These are phyloP conservation scores for Mycosphaerelloides madeirae DNA, from an alignment of 2,329 filamentous ascomycete species.

Conservation along the genomic window DNA sequence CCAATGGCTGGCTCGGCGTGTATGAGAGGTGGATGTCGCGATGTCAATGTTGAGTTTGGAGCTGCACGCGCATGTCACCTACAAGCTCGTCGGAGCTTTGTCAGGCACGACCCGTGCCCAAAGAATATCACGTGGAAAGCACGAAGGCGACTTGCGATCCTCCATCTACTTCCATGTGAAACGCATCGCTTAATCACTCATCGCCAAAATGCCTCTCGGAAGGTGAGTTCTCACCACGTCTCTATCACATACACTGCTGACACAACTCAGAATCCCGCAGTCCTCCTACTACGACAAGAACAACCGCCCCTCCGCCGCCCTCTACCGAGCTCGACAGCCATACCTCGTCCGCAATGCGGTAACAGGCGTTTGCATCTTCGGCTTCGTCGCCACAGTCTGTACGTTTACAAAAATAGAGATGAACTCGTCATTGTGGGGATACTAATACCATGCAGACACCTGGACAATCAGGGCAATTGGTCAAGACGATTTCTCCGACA, in stretches of 20 bases:
- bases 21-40: not conserved
- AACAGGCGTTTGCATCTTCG: slow-evolving; percentile 70
- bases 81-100: too few species aligned
- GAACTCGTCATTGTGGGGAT: not conserved
- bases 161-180: too few species aligned
- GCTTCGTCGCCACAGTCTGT: slow-evolving; percentile 83
- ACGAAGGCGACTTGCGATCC: too few species aligned
- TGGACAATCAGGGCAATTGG: slow-evolving; percentile 80
- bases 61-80: too few species aligned
- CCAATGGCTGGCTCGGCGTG: not conserved
- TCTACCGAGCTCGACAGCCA: slow-evolving; percentile 85
- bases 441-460: slow-evolving; percentile 48
- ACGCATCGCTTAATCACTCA: not conserved
- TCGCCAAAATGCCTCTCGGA: slow-evolving; percentile 20
- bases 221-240: slow-evolving; percentile 8
- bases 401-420: slow-evolving; percentile 40
- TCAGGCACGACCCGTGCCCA: too few species aligned
- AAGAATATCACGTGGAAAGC: too few species aligned
- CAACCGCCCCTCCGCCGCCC: slow-evolving; percentile 78
- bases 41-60: not conserved
- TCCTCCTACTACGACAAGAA: slow-evolving; percentile 90
- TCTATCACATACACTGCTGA: slow-evolving; percentile 1
- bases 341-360: slow-evolving; percentile 87
- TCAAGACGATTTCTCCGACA: slow-evolving; percentile 95
- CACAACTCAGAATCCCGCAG: slow-evolving; percentile 45